These are phyloP conservation scores for Grosmannia clavigera DNA, from an alignment of 2,329 filamentous ascomycete species.

Conservation along the genomic window DNA sequence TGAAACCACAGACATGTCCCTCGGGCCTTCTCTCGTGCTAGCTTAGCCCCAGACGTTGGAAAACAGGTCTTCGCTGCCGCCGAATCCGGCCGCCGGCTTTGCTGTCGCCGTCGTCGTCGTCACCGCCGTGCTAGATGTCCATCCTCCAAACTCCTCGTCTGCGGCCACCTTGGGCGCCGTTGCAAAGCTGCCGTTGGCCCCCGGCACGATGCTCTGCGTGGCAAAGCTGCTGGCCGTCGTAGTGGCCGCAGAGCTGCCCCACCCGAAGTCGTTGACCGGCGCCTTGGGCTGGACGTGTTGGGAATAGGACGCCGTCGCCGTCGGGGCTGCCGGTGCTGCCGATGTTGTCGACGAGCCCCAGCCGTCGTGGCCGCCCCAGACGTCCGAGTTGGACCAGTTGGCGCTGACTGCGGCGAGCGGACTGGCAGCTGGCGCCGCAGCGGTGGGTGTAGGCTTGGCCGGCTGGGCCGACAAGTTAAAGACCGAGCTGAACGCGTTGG, in stretches of 20 bases:
- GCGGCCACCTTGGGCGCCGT: slow-evolving; percentile 59
- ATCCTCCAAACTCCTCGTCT: slow-evolving; percentile 93
- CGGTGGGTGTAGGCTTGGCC: slow-evolving; percentile 19
- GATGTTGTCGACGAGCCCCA: slow-evolving; percentile 60
- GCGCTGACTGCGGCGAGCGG: slow-evolving; percentile 25
- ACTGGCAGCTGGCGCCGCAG: slow-evolving; percentile 24
- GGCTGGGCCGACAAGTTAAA: slow-evolving; percentile 61
- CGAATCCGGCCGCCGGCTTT: slow-evolving; percentile 46
- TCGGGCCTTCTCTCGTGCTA: not conserved
- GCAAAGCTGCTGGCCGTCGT: slow-evolving; percentile 25
- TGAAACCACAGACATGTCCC: not conserved
- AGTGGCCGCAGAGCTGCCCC: slow-evolving; percentile 28
- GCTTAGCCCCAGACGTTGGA: slow-evolving; percentile 83
- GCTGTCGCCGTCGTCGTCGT: slow-evolving; percentile 21
- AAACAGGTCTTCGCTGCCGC: slow-evolving; percentile 75
- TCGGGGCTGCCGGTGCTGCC: slow-evolving; percentile 19
- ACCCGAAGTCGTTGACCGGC: slow-evolving; percentile 46
- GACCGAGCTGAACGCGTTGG: slow-evolving; percentile 43
- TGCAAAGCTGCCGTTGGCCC: slow-evolving; percentile 53
- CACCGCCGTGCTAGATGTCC: slow-evolving; percentile 59
- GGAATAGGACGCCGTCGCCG: not conserved
- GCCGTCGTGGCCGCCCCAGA: slow-evolving; percentile 78
- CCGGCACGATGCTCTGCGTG: slow-evolving; percentile 47
- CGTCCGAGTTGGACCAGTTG: slow-evolving; percentile 44
- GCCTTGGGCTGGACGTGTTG: not conserved